Conservation (phyloP, 768 basidiomycete genomes). For the Baorangia bicolor region DNA sequence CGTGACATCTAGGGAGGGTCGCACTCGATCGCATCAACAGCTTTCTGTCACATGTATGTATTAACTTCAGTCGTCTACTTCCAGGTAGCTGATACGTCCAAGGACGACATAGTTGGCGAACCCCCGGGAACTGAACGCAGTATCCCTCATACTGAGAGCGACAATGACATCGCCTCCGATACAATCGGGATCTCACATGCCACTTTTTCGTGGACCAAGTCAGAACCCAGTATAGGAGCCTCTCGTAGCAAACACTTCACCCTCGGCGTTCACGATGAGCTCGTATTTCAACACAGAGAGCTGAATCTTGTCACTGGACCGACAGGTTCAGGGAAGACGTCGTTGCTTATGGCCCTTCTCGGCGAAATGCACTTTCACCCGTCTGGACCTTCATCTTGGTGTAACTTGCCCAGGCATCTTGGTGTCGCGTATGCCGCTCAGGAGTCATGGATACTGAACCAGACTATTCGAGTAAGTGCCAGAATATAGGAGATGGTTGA, state of each 20-base stretch:
- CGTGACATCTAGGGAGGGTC: conserved; percentile 14
- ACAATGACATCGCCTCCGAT: neutral
- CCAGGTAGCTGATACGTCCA: neutral
- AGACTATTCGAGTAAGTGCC: conserved; percentile 55
- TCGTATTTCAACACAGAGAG: conserved; percentile 49
- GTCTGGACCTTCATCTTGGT: conserved; percentile 54
- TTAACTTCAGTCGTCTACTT: neutral
- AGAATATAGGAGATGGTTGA: no score
- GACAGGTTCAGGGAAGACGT: conserved; percentile 63
- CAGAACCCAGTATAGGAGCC: neutral
- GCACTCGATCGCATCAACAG: conserved; percentile 10
- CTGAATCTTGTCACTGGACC: conserved; percentile 62
- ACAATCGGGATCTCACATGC: conserved; percentile 6
- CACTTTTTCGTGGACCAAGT: conserved; percentile 8
- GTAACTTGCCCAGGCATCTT: conserved; percentile 59
- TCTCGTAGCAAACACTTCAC: conserved; percentile 40
- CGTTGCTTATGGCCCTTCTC: conserved; percentile 61
- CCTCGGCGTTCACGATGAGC: conserved; percentile 49
- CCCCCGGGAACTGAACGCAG: neutral
- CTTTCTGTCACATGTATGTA: conserved; percentile 3
- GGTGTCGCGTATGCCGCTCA: conserved; percentile 82
- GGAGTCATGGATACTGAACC: conserved; percentile 83
- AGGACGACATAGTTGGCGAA: conserved; percentile 3
- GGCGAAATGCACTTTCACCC: conserved; percentile 65
- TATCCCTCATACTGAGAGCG: neutral